These are phyloP conservation scores for Hysterangium stoloniferum DNA, from an alignment of 768 basidiomycete genomes.

Conservation along the genomic window DNA sequence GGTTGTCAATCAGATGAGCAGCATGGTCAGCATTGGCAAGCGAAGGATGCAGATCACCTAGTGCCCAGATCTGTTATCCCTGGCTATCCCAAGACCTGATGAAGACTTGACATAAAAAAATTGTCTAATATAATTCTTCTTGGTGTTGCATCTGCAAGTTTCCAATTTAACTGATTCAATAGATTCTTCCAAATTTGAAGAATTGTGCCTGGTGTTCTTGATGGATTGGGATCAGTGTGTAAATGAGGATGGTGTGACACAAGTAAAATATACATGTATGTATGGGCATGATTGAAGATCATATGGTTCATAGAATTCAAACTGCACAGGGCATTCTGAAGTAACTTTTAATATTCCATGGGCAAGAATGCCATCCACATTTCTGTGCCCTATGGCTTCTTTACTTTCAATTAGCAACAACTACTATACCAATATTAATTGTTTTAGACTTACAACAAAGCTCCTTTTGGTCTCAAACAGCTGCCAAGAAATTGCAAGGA, in stretches of 20 bases:
- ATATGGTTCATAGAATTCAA: constrained; percentile 12
- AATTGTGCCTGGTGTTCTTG: constrained; percentile 11
- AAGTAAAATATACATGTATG: constrained; percentile 12
- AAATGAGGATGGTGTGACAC: constrained; percentile 14
- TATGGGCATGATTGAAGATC: constrained; percentile 12
- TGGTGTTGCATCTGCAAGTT: constrained; percentile 24
- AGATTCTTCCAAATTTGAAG: constrained; percentile 14
- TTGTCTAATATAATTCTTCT: constrained; percentile 20
- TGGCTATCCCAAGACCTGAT: constrained; percentile 16
- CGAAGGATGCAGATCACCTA: constrained; percentile 18
- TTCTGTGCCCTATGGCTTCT: constrained; percentile 18
- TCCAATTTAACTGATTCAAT: constrained; percentile 19
- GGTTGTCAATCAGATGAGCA: constrained; percentile 18
- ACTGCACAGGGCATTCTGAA: neutral
- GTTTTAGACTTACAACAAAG: constrained; percentile 16
- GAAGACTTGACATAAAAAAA: constrained; percentile 18
- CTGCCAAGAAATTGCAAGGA: constrained; percentile 17
- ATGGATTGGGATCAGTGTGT: constrained; percentile 6
- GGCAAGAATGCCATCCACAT: constrained; percentile 12
- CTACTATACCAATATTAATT: neutral
- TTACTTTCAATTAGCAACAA: neutral
- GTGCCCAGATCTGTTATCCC: constrained; percentile 6
- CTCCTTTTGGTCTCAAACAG: constrained; percentile 14
- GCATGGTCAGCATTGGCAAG: constrained; percentile 22
- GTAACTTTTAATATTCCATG: constrained; percentile 8